Conservation (phyloP, 2,329 filamentous ascomycete genomes). For the Bimuria novae-zelandiae region DNA sequence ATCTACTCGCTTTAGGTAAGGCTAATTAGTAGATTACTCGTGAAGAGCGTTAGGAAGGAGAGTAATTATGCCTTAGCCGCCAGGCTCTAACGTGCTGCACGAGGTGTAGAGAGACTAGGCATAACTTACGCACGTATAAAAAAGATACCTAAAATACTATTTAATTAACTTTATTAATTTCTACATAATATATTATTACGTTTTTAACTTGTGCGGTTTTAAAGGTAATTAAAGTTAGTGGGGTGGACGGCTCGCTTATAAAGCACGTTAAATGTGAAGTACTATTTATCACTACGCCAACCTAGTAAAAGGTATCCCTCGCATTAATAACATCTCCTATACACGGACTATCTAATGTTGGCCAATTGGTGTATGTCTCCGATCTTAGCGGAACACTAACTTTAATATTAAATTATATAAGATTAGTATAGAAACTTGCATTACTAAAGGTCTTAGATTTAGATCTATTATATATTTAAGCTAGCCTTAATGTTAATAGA, state of each 20-base stretch:
- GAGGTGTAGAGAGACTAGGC: conserved; percentile 16
- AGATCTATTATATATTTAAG: too few species aligned
- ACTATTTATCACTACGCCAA: too few species aligned
- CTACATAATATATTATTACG: conserved; percentile 11
- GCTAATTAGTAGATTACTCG: neutral
- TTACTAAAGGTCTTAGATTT: too few species aligned
- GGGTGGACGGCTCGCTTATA: too few species aligned
- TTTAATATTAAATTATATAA: too few species aligned
- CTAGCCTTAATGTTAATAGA: too few species aligned
- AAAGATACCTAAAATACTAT: conserved; percentile 19
- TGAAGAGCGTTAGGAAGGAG: neutral
- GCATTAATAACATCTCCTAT: neutral
- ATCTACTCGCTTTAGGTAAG: neutral
- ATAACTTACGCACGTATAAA: conserved; percentile 19
- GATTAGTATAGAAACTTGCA: too few species aligned
- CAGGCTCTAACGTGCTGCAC: conserved; percentile 16
- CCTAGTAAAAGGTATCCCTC: too few species aligned
- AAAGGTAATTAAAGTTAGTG: neutral
- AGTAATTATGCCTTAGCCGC: conserved; percentile 13
- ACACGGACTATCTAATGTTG: neutral
- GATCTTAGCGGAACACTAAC: neutral
- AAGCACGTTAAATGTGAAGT: too few species aligned
- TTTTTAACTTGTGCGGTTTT: conserved; percentile 14
- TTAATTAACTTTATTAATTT: conserved; percentile 16
- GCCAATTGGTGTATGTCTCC: neutral